Base-by-base conservation (phyloP, 2,329 filamentous ascomycete genomes). In the Fusarium succisae region DNA sequence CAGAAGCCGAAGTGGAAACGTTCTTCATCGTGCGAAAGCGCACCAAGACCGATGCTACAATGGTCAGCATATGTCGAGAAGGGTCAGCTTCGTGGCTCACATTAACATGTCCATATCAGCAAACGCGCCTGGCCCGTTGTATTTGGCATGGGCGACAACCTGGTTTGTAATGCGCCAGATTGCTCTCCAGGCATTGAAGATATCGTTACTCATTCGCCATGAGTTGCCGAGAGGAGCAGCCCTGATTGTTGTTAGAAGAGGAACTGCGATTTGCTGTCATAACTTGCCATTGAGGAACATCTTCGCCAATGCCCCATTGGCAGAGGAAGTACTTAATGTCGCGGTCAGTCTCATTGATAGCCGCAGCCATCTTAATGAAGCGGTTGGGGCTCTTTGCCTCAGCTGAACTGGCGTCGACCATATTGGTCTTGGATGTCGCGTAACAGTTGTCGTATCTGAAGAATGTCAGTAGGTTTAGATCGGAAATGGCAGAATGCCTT, bases 191-290 rank as follows among this genome's bases (percentile, higher is more conserved):
- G 81, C 81, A 44, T 86, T 85, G 62, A 84, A 86, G 58, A 89
- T 88, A 70, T 89, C 87, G 67, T 89, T 88, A 61, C 85, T 86
- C 64, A 89, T 88, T 47, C 87, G 80, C 83, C 86, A 88, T 1
- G 83, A 82, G 50, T 87, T 84, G 3, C 85, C 85, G 7, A 88
- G 79, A 1, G 78, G 77, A 5, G 85, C 81, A 1, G 86, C 86
- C 81, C 81, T 82, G 7, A 17, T 0, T 1, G 3, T 0, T 15
- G 41, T 77, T 3, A 75, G 61, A 22, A 8, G n/a, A 18, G 3
- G 38, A 1, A 17, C 1, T 10, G 1, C 1, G 5, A 10, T 0
- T 17, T 2, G 3, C 0, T 9, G 1, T 8, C 6, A 9, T 1
- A 6, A 24, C 67, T 63, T 55, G 79, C 86, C 87, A 88, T 9